Evolutionary conservation across 2,329 filamentous ascomycete species (phyloP).

Genomic region (Fusarium torreyae): DNA sequence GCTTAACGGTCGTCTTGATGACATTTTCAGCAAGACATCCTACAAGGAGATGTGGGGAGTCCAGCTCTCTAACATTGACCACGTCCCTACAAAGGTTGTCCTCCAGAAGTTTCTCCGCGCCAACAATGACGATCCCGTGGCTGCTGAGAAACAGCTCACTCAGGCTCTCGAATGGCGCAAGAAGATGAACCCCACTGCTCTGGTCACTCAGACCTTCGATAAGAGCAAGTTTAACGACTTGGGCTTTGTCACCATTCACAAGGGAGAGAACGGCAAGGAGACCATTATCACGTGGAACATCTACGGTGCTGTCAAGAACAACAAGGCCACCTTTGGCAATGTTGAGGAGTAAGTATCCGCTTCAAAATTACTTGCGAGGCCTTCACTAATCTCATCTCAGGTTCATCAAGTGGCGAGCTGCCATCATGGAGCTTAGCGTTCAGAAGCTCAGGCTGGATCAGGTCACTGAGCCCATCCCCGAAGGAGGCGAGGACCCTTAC

Average conservation of each 20-base stretch:
- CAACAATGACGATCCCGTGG: constrained; percentile 81
- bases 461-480: constrained; percentile 79
- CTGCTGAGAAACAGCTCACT: constrained; percentile 83
- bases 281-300: constrained; percentile 90
- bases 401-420: constrained; percentile 91
- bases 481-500: constrained; percentile 84
- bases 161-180: constrained; percentile 89
- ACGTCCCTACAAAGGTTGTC: constrained; percentile 85
- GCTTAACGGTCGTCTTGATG: constrained; percentile 71
- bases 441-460: constrained; percentile 78
- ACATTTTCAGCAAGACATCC: constrained; percentile 69
- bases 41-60: constrained; percentile 92
- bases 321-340: constrained; percentile 87
- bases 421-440: constrained; percentile 90
- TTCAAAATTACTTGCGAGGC: background rate
- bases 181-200: constrained; percentile 77
- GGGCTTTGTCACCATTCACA: constrained; percentile 85
- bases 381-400: constrained; percentile 61
- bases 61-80: constrained; percentile 68
- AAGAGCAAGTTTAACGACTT: constrained; percentile 81
- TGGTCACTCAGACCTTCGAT: constrained; percentile 75
- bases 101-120: constrained; percentile 95
- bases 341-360: constrained; percentile 77
- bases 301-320: constrained; percentile 88
- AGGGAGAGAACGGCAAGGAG: constrained; percentile 69